Conservation (phyloP, 768 basidiomycete genomes). For the Lactarius sanguifluus region DNA sequence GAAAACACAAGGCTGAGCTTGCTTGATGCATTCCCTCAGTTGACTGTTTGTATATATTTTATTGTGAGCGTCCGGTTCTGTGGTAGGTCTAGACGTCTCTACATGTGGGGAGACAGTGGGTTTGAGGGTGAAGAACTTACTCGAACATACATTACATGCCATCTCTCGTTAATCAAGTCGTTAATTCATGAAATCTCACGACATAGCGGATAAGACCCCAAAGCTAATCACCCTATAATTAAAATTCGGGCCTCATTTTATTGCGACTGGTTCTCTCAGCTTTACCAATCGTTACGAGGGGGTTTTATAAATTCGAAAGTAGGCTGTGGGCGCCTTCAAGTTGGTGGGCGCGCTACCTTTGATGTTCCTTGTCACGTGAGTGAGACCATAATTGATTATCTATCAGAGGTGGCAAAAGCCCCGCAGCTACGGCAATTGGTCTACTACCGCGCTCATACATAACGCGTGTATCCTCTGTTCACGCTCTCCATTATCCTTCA, state of each 20-base stretch:
- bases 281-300: background rate
- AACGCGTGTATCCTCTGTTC: background rate
- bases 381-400: background rate
- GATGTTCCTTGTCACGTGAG: background rate
- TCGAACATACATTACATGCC: background rate
- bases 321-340: background rate
- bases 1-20: background rate
- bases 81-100: background rate
- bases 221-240: background rate
- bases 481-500: background rate
- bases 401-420: background rate
- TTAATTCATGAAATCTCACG: background rate
- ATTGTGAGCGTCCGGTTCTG: background rate
- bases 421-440: background rate
- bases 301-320: background rate
- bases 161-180: no score
- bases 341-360: background rate
- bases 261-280: background rate
- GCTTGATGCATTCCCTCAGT: background rate
- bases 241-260: background rate
- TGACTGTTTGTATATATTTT: background rate
- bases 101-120: background rate
- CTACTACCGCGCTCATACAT: background rate
- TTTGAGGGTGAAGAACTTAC: background rate
- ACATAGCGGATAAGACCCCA: conserved; percentile 12